phyloP scores from a whole-genome alignment of 2,329 filamentous ascomycete genomes.

The Myrmaecium sp. region DNA sequence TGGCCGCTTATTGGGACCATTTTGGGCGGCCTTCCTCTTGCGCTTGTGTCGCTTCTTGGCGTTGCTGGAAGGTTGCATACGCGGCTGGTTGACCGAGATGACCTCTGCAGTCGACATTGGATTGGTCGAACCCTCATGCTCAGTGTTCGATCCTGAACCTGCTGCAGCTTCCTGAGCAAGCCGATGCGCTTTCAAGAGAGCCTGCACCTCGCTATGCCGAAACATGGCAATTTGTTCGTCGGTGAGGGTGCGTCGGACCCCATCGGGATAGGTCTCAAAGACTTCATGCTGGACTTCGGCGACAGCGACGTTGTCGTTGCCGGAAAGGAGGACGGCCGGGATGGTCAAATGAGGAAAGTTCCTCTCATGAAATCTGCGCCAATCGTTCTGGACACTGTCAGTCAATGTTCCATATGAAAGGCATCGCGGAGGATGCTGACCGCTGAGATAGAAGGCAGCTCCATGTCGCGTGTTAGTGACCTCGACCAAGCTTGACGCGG shows the following conservation, averaged over 20 bases:
- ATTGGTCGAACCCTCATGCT: conserved; percentile 4
- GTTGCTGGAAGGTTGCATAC: too few species aligned
- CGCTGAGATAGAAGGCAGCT: too few species aligned
- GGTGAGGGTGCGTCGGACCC: conserved; percentile 74
- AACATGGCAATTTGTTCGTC: conserved; percentile 86
- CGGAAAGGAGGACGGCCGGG: background rate
- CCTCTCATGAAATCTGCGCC: conserved; percentile 24
- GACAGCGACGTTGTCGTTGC: background rate
- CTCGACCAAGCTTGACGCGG: too few species aligned
- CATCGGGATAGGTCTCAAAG: conserved; percentile 74
- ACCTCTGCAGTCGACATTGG: too few species aligned
- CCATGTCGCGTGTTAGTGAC: too few species aligned
- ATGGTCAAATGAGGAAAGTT: too few species aligned
- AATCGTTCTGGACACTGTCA: conserved; percentile 27
- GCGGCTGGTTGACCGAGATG: too few species aligned
- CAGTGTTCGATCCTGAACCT: conserved; percentile 13
- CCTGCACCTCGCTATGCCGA: conserved; percentile 70
- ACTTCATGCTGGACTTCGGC: conserved; percentile 34
- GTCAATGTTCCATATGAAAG: background rate
- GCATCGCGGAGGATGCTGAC: conserved; percentile 6
- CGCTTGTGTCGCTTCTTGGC: conserved; percentile 6
- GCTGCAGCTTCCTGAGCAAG: conserved; percentile 8
- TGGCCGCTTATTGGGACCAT: too few species aligned
- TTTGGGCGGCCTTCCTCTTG: too few species aligned
- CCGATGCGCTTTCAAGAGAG: conserved; percentile 38